Percentiles rank a stretch among this genome's conserved stretches.
These are phyloP conservation scores for Pleurotus citrinopileatus DNA, from an alignment of 768 basidiomycete species.

Conservation along the genomic window DNA sequence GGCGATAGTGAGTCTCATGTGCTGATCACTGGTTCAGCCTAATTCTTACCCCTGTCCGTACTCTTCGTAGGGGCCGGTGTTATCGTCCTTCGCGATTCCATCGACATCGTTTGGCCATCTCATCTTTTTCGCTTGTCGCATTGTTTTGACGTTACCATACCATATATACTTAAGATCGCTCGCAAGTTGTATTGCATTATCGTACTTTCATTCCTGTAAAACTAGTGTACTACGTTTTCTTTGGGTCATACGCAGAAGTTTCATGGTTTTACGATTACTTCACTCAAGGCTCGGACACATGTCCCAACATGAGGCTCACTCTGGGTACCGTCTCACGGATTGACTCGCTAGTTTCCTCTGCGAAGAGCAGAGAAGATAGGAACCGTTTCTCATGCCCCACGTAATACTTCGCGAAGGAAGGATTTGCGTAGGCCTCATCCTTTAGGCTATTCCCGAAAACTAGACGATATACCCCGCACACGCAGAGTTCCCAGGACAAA, in stretches of 20 bases:
- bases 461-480: no score
- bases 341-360: no score
- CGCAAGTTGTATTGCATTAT: not conserved
- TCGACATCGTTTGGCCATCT: not conserved
- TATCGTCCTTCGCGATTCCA: not conserved
- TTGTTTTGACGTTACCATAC: not conserved
- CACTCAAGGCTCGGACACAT: no score
- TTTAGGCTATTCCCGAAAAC: no score
- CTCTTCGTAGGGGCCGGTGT: not conserved
- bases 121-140: not conserved
- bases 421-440: no score
- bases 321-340: no score
- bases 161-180: not conserved
- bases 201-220: not conserved
- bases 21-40: not conserved
- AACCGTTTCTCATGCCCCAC: no score
- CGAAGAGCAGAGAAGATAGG: no score
- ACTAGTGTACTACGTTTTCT: not conserved
- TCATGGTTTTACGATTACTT: no score
- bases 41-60: not conserved
- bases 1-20: constrained; percentile 6
- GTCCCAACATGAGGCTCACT: no score
- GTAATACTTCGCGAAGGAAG: no score
- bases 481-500: no score
- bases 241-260: not conserved